Conservation (phyloP, 1,139 yeast genomes). For the Saccharomyces hybrid region DNA sequence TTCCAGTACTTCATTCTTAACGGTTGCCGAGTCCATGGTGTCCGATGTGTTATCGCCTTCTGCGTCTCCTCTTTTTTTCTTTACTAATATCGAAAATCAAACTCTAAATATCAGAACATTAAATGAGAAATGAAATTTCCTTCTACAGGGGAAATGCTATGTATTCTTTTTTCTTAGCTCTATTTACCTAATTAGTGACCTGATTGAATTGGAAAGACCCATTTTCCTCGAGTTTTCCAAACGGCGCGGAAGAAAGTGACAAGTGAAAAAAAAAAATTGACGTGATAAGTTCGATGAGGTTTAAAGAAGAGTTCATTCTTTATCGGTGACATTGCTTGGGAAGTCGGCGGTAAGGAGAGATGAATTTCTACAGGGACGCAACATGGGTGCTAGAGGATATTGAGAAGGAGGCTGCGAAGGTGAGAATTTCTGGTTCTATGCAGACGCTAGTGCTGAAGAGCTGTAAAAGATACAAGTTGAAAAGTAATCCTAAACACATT, state of each 20-base stretch:
- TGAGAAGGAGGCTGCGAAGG: conserved; percentile 34
- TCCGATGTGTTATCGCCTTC: neutral
- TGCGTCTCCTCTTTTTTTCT: neutral
- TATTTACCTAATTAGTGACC: conserved; percentile 1
- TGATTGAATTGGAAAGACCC: neutral
- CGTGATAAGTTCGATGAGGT: neutral
- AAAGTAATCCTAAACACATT: conserved; percentile 68
- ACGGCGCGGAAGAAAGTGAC: neutral
- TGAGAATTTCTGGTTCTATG: conserved; percentile 44
- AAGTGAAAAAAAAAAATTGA: neutral
- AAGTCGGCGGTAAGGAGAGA: conserved; percentile 17
- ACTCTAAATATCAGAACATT: neutral
- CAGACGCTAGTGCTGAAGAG: conserved; percentile 62
- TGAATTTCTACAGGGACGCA: conserved; percentile 61
- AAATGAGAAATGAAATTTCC: neutral
- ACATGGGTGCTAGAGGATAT: conserved; percentile 38
- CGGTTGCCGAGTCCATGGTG: neutral
- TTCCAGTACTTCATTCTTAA: neutral
- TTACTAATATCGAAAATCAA: neutral
- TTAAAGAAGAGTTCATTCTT: neutral
- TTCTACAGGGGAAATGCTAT: neutral
- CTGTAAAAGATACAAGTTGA: conserved; percentile 39
- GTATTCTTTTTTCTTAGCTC: neutral
- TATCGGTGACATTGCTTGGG: neutral
- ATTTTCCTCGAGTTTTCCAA: conserved; percentile 1